Base-by-base conservation (phyloP, 805 yeast species). In the Yarrowia porcina region DNA sequence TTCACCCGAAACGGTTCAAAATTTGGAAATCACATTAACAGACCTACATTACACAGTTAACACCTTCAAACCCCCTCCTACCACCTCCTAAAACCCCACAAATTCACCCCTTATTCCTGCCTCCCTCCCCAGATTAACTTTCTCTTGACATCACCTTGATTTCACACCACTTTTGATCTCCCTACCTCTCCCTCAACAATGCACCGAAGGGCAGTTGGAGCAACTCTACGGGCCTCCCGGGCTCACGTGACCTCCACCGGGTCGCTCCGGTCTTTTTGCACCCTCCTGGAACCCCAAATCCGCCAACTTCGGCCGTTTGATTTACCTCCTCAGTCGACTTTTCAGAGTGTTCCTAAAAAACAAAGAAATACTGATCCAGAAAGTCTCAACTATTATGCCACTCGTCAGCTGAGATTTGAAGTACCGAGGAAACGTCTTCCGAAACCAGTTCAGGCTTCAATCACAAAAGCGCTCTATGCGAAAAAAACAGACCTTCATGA, bases 251-350 rank as follows among this genome's bases (percentile, higher is more conserved):
- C 8, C 8, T 13, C 12, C 18, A 11, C 18, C 30, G 30, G 50
- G 11, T 2, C 23, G n/a, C 12, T 44, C 4, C 28, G 35, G 7
- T n/a, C n/a, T n/a, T n/a, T n/a, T n/a, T n/a, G n/a, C n/a, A 28
- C 52, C 3, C 25, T 28, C 11, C 21, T 25, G 10, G 56, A 49
- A 11, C 36, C 39, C 7, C 8, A 52, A 9, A 27, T 56, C 20
- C 49, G 32, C 9, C 21, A 41, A 39, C 36, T 56, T 4, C 35
- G 61, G 3, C 61, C 61, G 13, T 56, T 56, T 13, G 61, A 56
- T 11, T 21, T 56, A 1, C 61, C 38, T 6, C 11, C 61, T 2
- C n/a, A 3, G 41, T 17, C 33, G 4, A 35, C 2, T n/a, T 3
- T 33, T 17, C 36, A 21, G 7, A 4, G 5, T 4, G 13, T 18